phyloP scores from a whole-genome alignment of 2,329 filamentous ascomycete species.

The Sclerotinia glacialis region DNA sequence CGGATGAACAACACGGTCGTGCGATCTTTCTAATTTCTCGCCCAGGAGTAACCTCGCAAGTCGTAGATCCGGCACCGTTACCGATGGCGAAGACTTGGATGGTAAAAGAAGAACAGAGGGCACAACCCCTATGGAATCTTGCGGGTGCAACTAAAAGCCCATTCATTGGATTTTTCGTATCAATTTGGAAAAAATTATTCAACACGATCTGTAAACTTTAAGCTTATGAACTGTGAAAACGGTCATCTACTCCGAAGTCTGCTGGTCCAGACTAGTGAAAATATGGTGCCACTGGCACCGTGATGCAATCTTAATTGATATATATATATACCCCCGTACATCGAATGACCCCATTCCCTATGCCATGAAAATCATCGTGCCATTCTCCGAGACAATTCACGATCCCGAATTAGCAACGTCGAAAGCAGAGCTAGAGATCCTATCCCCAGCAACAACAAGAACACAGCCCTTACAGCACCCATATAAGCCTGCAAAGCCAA shows the following conservation, averaged over 20 bases:
- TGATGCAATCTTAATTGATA: background rate
- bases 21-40: background rate
- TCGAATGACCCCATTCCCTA: background rate
- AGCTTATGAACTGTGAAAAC: too few relatives aligned
- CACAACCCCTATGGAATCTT: background rate
- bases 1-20: background rate
- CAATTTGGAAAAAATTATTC: background rate
- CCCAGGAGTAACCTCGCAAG: background rate
- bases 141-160: background rate
- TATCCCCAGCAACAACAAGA: constrained; percentile 17
- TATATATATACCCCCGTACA: background rate
- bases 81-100: background rate
- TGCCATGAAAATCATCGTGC: background rate
- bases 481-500: constrained; percentile 17
- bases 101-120: background rate
- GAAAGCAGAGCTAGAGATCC: constrained; percentile 1
- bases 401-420: constrained; percentile 2
- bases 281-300: too few relatives aligned
- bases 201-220: too few relatives aligned
- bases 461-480: constrained; percentile 15
- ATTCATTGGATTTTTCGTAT: background rate
- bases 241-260: too few relatives aligned
- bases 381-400: constrained; percentile 17
- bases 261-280: too few relatives aligned
- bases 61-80: background rate